Evolutionary conservation across 75 land plant species (phyloP).

Genomic region (Cunninghamia lanceolata): DNA sequence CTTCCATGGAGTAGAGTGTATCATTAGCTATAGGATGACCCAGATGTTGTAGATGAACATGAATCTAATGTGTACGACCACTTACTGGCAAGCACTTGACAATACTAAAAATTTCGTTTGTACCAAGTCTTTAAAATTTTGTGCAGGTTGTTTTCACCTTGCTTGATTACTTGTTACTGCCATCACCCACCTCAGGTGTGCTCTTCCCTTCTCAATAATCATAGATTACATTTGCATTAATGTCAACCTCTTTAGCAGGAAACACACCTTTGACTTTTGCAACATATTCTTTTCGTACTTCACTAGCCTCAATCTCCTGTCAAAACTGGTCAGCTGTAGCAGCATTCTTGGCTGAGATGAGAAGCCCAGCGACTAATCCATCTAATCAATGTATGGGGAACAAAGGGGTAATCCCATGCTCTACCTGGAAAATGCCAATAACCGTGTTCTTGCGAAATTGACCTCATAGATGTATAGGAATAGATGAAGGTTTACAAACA

Average conservation of each 20-base stretch:
- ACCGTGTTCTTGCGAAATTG: constrained; percentile 95
- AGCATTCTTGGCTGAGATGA: constrained; percentile 83
- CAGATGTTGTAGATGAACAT: constrained; percentile 81
- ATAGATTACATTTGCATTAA: constrained; percentile 65
- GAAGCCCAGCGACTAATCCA: constrained; percentile 93
- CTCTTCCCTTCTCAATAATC: constrained; percentile 91
- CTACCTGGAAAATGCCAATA: constrained; percentile 86
- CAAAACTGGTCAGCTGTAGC: constrained; percentile 75
- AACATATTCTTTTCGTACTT: too few species aligned
- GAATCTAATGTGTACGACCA: constrained; percentile 97
- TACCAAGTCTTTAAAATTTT: constrained; percentile 71
- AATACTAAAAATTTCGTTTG: constrained; percentile 76
- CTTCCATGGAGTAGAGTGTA: constrained; percentile 59
- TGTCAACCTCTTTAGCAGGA: too few species aligned
- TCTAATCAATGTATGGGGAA: constrained; percentile 92
- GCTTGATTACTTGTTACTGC: neutral
- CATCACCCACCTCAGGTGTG: constrained; percentile 45
- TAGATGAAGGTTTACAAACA: constrained; percentile 92
- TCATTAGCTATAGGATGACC: constrained; percentile 96
- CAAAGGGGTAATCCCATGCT: constrained; percentile 67
- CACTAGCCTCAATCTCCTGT: too few species aligned
- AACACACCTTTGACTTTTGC: too few species aligned
- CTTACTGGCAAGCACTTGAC: constrained; percentile 82
- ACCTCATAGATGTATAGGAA: constrained; percentile 97
- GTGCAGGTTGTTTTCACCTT: constrained; percentile 82